Evolutionary conservation across 192 early-diverging fungal genomes (phyloP), one percentile per base, ranked within the genome.

Genomic region (Gigaspora rosea): DNA sequence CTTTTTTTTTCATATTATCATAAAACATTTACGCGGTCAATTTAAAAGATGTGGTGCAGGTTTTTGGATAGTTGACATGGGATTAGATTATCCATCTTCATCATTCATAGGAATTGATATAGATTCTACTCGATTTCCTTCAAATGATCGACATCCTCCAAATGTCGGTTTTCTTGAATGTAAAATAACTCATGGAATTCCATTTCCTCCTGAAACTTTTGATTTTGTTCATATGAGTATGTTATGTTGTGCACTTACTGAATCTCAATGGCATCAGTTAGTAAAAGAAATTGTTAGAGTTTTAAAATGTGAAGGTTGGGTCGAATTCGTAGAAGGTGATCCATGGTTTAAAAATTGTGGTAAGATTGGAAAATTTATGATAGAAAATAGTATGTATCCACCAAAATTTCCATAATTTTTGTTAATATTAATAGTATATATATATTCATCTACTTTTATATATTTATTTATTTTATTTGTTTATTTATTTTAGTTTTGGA

Each of bases 251-350:
- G 82, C 71, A 12, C 79, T 88, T 33, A 81, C 80, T 6, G 81
- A 85, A 20, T 75, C 83, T 46, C 73, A 81, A 51, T 87, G 86
- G 86, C 80, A 79, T 7, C 70, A 79, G 11, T 67, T 85, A 33
- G 74, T 87, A 10, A 63, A 79, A 62, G 86, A 87, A 54, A 77
- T 87, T 13, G 78, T 88, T 4, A 84, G 86, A 7, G 85, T 87
- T n/a, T 86, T 85, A n/a, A 87, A 87, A 77, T 85, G 82, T 22
- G 86, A 85, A 15, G 86, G 86, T 33, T 86, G 76, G 41, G 74
- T 88, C 18, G 86, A 87, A 52, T 41, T 87, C 20, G 77, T 81
- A 13, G 86, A 41, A 41, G 41, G 41, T 41, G 41, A 41, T 41
- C 41, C 41, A 0, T 41, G 41, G 41, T 41, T 41, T 41, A 41